Base-by-base conservation (phyloP, 2,329 filamentous ascomycete species). In the Fusarium camptoceras region DNA sequence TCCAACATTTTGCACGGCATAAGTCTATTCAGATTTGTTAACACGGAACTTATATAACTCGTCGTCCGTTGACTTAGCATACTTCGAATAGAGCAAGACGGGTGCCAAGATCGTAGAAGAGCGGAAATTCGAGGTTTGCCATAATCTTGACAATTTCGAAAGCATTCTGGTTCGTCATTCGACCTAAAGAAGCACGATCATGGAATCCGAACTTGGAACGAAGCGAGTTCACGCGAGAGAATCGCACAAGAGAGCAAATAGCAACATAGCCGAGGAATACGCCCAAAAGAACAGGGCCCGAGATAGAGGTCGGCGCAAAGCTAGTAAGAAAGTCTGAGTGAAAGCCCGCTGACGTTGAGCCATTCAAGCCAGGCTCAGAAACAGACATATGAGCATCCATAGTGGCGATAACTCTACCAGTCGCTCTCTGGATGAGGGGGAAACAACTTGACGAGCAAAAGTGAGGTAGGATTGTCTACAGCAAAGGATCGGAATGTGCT, bases 161-260 rank as follows among this genome's bases (percentile, higher is more conserved):
- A 8, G 85, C 83, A 53, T 86, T 81, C 64, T 78, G 66, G 43
- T 80, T 78, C 18, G 80, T 83, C 82, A 84, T 84, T 53, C 71
- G 66, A 12, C 77, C 73, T 11, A 83, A 57, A 7, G 81, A 82
- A 11, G 66, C 67, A 15, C 81, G 80, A 64, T 80, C 75, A 7
- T 76, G 64, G 60, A 76, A 83, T 22, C 74, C 70, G 65, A 78
- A 76, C 30, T 72, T 72, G 43, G 73, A 70, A n/a, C 72, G 76
- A 59, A 79, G 59, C 16, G 68, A 59, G 16, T 73, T 74, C 56
- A 82, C 71, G 30, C 76, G 70, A 31, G 74, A 78, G 68, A 81
- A 83, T 34, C 82, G 78, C 27, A 83, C 62, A 9, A 72, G 31
- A n/a, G 73, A 76, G 61, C 82, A 83, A 22, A 82, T 65, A 12